These are phyloP conservation scores for Tetrahymena elliotti DNA, from an alignment of 73 alveolate genomes.

Conservation along the genomic window DNA sequence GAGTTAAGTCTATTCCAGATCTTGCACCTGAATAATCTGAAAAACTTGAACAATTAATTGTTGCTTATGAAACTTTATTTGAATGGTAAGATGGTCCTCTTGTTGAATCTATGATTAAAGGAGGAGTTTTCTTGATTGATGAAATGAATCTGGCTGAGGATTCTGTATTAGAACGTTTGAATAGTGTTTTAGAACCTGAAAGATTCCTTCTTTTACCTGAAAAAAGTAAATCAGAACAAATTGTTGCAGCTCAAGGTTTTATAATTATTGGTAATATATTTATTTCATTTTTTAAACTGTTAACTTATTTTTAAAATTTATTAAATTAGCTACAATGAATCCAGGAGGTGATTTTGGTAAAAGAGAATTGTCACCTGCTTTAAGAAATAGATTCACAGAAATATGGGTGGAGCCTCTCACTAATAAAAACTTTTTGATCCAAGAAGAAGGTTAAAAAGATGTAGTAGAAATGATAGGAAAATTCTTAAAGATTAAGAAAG, in stretches of 20 bases:
- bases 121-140: constrained; percentile 94
- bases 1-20: not conserved
- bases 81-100: constrained; percentile 99
- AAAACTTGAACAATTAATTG: not conserved
- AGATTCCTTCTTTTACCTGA: constrained; percentile 89
- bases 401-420: constrained; percentile 82
- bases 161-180: constrained; percentile 97
- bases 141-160: constrained; percentile 99
- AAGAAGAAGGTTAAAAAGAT: not conserved
- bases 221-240: constrained; percentile 50
- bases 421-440: not conserved
- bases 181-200: constrained; percentile 95
- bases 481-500: not conserved
- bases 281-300: not conserved
- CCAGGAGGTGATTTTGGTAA: constrained; percentile 99
- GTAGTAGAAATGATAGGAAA: not conserved
- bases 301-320: not conserved
- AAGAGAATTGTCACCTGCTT: constrained; percentile 96
- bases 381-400: constrained; percentile 98
- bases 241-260: not conserved
- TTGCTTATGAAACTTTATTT: constrained; percentile 45
- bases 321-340: constrained; percentile 94
- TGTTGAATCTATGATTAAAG: constrained; percentile 91
- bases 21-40: not conserved
- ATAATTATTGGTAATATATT: not conserved